Percentiles rank a stretch among this genome's conserved stretches.
These are phyloP conservation scores for Rosa multiflora DNA, from an alignment of 306 rosid genomes.

Conservation along the genomic window DNA sequence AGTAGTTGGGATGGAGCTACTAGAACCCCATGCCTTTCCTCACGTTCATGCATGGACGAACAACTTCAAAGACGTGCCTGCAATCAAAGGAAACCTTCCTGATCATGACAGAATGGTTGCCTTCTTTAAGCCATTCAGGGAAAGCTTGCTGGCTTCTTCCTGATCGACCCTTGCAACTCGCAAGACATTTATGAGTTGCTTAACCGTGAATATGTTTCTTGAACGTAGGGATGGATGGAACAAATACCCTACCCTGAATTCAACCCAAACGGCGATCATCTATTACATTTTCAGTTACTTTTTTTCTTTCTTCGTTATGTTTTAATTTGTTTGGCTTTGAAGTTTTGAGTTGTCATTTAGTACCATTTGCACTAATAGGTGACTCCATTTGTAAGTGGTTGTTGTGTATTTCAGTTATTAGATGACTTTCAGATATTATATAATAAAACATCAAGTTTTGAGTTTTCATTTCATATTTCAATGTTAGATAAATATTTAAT, in stretches of 20 bases:
- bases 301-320: too few relatives aligned
- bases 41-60: slow-evolving; percentile 27
- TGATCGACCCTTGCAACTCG: background rate
- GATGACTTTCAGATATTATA: background rate
- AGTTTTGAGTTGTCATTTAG: background rate
- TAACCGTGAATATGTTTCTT: too few relatives aligned
- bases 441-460: too few relatives aligned
- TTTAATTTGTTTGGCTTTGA: too few relatives aligned
- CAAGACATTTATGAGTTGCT: background rate
- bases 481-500: too few relatives aligned
- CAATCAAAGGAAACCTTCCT: slow-evolving; percentile 30
- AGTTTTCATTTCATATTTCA: too few relatives aligned
- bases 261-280: background rate
- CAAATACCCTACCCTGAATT: background rate
- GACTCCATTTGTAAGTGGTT: too few relatives aligned
- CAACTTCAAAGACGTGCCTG: slow-evolving; percentile 26
- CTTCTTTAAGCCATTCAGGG: background rate
- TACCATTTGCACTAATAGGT: too few relatives aligned
- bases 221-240: background rate
- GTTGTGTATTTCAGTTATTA: background rate
- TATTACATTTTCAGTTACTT: background rate
- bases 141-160: background rate
- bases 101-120: background rate
- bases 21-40: slow-evolving; percentile 23
- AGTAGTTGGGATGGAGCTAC: slow-evolving; percentile 5